Conservation (phyloP, 176 grass and related monocot genomes). For the Musa troglodytarum region DNA sequence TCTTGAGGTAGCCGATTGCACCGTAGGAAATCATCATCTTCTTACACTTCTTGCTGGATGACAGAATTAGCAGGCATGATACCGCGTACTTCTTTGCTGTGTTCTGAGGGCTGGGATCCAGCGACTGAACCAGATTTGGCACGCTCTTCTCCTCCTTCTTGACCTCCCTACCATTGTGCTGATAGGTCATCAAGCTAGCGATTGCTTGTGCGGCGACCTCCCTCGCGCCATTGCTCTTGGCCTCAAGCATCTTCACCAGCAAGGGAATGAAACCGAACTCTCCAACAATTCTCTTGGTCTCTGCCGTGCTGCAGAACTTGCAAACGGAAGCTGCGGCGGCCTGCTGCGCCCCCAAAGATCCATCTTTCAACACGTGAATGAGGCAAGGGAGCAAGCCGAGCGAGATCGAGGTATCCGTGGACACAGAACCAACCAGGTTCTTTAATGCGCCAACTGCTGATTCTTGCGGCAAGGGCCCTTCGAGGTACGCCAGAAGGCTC, state of each 20-base stretch:
- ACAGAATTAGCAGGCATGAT: constrained; percentile 55
- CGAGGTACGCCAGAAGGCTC: constrained; percentile 67
- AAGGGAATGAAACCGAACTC: constrained; percentile 62
- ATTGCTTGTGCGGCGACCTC: constrained; percentile 82
- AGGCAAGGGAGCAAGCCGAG: constrained; percentile 67
- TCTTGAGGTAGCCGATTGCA: constrained; percentile 90
- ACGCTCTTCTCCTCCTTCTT: constrained; percentile 94
- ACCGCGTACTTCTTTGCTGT: constrained; percentile 95
- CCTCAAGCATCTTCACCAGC: constrained; percentile 64
- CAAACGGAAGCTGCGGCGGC: constrained; percentile 46
- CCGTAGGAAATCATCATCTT: constrained; percentile 88
- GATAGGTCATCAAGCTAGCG: constrained; percentile 61
- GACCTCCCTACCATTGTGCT: constrained; percentile 43
- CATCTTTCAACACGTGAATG: constrained; percentile 60
- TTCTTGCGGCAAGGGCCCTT: constrained; percentile 70
- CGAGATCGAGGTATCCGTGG: constrained; percentile 47
- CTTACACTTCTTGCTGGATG: constrained; percentile 62
- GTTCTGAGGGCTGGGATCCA: constrained; percentile 66
- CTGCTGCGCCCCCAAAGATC: constrained; percentile 73
- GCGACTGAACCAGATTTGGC: constrained; percentile 88
- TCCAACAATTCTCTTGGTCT: constrained; percentile 71
- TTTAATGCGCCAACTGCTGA: constrained; percentile 59
- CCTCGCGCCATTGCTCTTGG: constrained; percentile 56
- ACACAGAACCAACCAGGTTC: constrained; percentile 50
- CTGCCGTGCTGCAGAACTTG: constrained; percentile 45